phyloP scores from a whole-genome alignment of 768 basidiomycete species.

The Tulasnella sp. region DNA sequence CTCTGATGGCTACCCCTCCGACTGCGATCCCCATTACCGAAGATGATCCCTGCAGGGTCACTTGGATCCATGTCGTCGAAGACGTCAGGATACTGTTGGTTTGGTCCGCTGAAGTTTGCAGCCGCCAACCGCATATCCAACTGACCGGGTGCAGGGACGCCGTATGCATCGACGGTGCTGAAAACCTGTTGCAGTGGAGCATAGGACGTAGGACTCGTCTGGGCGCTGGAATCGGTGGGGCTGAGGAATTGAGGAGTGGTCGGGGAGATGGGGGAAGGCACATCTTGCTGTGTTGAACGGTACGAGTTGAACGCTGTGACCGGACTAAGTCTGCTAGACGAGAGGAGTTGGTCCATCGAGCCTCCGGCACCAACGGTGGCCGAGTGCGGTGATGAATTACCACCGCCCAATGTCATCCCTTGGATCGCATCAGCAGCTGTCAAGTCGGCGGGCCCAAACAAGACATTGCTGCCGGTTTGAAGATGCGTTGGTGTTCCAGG shows the following conservation, averaged over 20 bases:
- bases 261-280: constrained; percentile 1
- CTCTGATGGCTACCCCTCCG: not conserved
- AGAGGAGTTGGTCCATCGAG: not conserved
- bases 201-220: not conserved
- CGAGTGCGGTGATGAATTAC: not conserved
- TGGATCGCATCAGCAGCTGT: not conserved
- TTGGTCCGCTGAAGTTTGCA: not conserved
- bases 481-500: not conserved
- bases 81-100: not conserved
- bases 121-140: not conserved
- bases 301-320: not conserved
- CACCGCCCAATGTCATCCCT: not conserved
- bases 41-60: not conserved
- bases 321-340: not conserved
- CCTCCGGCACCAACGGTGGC: not conserved
- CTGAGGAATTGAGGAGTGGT: not conserved
- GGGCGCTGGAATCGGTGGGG: not conserved
- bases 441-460: not conserved
- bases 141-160: not conserved
- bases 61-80: not conserved
- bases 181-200: not conserved
- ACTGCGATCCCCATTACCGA: not conserved
- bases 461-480: not conserved
- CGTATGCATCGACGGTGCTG: not conserved
- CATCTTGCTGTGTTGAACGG: not conserved